Evolutionary conservation across 371 early-diverging fungal species (phyloP), one percentile per base, ranked within the genome.

Genomic region (Apophysomyces ossiformis): DNA sequence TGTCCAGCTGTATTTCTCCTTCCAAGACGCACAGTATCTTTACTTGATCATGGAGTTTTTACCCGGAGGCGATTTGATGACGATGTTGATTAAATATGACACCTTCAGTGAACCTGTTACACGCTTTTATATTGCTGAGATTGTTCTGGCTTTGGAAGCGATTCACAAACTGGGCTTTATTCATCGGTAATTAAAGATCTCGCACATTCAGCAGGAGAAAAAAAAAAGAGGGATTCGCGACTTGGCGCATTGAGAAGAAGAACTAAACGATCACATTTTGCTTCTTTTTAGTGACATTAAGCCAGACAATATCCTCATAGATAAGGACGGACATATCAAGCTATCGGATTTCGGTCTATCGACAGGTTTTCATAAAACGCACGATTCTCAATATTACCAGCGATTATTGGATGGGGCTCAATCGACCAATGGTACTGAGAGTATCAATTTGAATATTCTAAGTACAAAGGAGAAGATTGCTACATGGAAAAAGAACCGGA

Each of bases 21-120:
- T 99, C 80, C 99, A 99, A 81, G 98, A 98, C 74, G 69, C 92
- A n/a, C 85, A 89, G 60, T 94, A 93, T 72, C 87, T 99, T 37
- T 99, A 98, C 75, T 82, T 99, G 63, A 95, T 98, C 71, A 98
- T 99, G 99, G 99, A 99, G 80, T 99, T 97, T 67, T 76, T 97
- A 66, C 97, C 98, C 0, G 99, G 97, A 37, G 98, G 98, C 62
- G 97, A 97, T 78, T 81, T 99, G 84, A 98, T 99, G 96, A 95
- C 96, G 16, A 95, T 99, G 95, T 78, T 98, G 64, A 95, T 96
- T 76, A 95, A 93, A 73, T 95, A 96, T 69, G 96, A 98, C 70
- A 96, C 91, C 11, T 99, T 99, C 75, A 89, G 96, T 9, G 96
- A 96, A 59, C 93, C 96, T 50, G 95, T 97, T n/a, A 97, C 99